A percentile compares a stretch with the other conserved stretches of the same genome.
phyloP scores from a whole-genome alignment of 164 flowering plant species.

The Magnolia changhungtana region DNA sequence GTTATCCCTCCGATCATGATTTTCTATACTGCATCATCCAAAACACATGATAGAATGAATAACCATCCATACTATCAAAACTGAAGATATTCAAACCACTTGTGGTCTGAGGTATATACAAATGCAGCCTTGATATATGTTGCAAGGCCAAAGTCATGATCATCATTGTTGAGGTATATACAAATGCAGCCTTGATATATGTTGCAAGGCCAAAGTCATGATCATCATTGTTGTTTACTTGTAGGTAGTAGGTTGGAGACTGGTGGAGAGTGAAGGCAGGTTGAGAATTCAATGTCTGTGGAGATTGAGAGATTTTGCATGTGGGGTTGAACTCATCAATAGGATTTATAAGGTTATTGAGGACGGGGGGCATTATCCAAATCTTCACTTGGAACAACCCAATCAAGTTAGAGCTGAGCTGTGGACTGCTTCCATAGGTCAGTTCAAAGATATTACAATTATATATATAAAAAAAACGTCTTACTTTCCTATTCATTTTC shows the following conservation, averaged over 20 bases:
- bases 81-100: too few relatives aligned
- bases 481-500: background rate
- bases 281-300: conserved; percentile 73
- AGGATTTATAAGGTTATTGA: conserved; percentile 59
- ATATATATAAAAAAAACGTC: background rate
- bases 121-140: too few relatives aligned
- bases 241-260: conserved; percentile 89
- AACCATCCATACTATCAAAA: too few relatives aligned
- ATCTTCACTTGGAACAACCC: conserved; percentile 59
- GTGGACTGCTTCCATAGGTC: conserved; percentile 79
- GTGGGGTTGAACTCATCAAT: conserved; percentile 68
- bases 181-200: too few relatives aligned
- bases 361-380: conserved; percentile 65
- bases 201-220: too few relatives aligned
- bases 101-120: too few relatives aligned
- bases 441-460: conserved; percentile 3
- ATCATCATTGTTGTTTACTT: background rate
- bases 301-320: conserved; percentile 70
- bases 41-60: too few relatives aligned
- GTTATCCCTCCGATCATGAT: too few relatives aligned
- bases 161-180: background rate
- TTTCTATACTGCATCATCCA: too few relatives aligned
- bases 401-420: conserved; percentile 79
- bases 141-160: too few relatives aligned
- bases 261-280: conserved; percentile 48